These are phyloP conservation scores for Diaporthe batatas DNA, from an alignment of 2,329 filamentous ascomycete species.

Conservation along the genomic window DNA sequence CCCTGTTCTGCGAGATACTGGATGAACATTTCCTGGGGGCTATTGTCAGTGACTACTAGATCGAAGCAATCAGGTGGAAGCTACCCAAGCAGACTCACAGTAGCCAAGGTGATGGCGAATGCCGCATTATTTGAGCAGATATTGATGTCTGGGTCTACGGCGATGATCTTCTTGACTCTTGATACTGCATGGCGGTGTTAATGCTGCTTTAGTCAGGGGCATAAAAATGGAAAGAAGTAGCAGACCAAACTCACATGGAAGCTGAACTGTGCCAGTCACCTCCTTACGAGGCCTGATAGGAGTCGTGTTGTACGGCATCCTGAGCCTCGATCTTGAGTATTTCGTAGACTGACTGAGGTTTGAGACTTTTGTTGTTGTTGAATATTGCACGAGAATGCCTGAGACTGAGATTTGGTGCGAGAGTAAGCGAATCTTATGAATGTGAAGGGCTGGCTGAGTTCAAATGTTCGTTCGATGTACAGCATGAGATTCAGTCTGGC, in stretches of 20 bases:
- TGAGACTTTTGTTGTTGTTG: not conserved
- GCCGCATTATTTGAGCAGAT: constrained; percentile 94
- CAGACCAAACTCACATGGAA: constrained; percentile 79
- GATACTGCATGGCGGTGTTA: constrained; percentile 74
- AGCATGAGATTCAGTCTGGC: not conserved
- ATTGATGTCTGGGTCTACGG: constrained; percentile 85
- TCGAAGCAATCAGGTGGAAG: not conserved
- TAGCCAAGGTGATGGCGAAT: constrained; percentile 92
- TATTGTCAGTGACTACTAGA: constrained; percentile 16
- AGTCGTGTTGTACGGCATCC: constrained; percentile 91
- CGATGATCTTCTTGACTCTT: constrained; percentile 95
- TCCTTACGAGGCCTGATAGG: constrained; percentile 85
- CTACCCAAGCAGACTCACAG: constrained; percentile 63
- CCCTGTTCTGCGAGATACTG: constrained; percentile 89
- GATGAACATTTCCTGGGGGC: constrained; percentile 87
- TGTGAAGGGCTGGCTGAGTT: not conserved
- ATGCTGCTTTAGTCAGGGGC: not conserved
- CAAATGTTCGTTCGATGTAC: too few species aligned
- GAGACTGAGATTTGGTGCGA: too few species aligned
- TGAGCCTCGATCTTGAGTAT: constrained; percentile 39
- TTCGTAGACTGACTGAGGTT: not conserved
- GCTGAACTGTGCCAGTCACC: constrained; percentile 84
- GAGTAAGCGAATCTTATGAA: not conserved
- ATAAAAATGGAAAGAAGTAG: too few species aligned
- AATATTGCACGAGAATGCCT: not conserved